Conservation (phyloP, 306 rosid species). For the Acacia acuminata region DNA sequence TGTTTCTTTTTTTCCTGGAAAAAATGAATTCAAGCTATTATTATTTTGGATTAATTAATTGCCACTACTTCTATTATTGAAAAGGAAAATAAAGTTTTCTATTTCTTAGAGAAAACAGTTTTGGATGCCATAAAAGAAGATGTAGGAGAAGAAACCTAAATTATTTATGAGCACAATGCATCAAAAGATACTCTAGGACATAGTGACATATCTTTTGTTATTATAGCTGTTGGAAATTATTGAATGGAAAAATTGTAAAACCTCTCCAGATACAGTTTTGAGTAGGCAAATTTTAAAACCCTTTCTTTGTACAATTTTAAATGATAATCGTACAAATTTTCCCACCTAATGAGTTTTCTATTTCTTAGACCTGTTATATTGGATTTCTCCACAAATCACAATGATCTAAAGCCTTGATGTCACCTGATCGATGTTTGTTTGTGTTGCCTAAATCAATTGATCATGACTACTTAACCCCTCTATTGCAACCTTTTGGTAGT, state of each 20-base stretch:
- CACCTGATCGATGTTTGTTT: too few species aligned
- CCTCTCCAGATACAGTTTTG: neutral
- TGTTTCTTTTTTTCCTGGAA: too few species aligned
- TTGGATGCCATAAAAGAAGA: conserved; percentile 76
- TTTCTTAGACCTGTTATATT: conserved; percentile 30
- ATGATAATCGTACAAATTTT: conserved; percentile 41
- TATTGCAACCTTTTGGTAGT: too few species aligned
- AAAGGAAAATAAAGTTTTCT: too few species aligned
- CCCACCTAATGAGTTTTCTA: too few species aligned
- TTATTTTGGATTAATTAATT: too few species aligned
- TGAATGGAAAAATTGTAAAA: neutral
- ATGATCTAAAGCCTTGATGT: too few species aligned
- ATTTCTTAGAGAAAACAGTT: conserved; percentile 61
- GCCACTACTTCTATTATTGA: too few species aligned
- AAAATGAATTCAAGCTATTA: too few species aligned
- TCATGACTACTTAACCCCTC: conserved; percentile 30
- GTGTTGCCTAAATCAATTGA: neutral
- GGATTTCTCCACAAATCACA: neutral
- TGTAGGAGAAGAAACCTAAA: conserved; percentile 63
- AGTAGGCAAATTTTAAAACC: neutral
- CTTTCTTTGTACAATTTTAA: conserved; percentile 27
- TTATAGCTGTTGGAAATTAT: conserved; percentile 60
- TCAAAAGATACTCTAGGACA: conserved; percentile 51
- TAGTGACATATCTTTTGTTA: conserved; percentile 60
- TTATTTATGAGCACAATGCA: conserved; percentile 56